Conservation (phyloP, 768 basidiomycete genomes). For the Leccinum subgranulosum region DNA sequence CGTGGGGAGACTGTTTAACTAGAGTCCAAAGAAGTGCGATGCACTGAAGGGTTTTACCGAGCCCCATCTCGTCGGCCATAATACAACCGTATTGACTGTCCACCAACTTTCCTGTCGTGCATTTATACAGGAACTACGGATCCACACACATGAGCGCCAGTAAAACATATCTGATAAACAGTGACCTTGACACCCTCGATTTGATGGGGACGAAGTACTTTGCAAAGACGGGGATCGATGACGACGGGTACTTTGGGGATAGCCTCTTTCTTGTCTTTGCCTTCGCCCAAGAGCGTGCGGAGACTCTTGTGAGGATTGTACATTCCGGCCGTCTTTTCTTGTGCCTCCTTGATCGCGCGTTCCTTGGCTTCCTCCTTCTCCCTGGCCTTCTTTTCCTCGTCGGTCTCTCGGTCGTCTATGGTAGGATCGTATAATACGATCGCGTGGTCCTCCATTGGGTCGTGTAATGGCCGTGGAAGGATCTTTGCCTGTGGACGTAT, state of each 20-base stretch:
- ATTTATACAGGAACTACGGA: constrained; percentile 87
- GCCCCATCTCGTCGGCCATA: constrained; percentile 99
- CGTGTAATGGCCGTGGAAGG: constrained; percentile 88
- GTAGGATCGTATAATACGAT: constrained; percentile 98
- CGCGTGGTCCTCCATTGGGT: constrained; percentile 97
- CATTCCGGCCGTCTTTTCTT: constrained; percentile 67
- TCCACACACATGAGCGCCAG: constrained; percentile 5
- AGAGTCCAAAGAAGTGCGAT: constrained; percentile 95
- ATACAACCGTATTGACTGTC: constrained; percentile 94
- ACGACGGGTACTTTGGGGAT: constrained; percentile 89
- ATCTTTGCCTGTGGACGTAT: constrained; percentile 77
- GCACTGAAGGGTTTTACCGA: constrained; percentile 96
- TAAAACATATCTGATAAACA: not conserved
- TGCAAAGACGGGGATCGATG: constrained; percentile 84
- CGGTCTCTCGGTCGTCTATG: constrained; percentile 87
- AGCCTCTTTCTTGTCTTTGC: constrained; percentile 60
- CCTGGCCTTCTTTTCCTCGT: constrained; percentile 74
- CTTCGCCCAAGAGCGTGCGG: constrained; percentile 71
- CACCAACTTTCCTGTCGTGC: constrained; percentile 90
- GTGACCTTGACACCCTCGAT: constrained; percentile 94
- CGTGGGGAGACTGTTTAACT: constrained; percentile 88
- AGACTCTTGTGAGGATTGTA: constrained; percentile 93
- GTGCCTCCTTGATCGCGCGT: constrained; percentile 59
- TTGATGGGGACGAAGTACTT: constrained; percentile 94
- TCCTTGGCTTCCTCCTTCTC: constrained; percentile 71